Evolutionary conservation across 2,329 filamentous ascomycete species (phyloP), one percentile per base, ranked within the genome.

Genomic region (Lecanicillium sp.): DNA sequence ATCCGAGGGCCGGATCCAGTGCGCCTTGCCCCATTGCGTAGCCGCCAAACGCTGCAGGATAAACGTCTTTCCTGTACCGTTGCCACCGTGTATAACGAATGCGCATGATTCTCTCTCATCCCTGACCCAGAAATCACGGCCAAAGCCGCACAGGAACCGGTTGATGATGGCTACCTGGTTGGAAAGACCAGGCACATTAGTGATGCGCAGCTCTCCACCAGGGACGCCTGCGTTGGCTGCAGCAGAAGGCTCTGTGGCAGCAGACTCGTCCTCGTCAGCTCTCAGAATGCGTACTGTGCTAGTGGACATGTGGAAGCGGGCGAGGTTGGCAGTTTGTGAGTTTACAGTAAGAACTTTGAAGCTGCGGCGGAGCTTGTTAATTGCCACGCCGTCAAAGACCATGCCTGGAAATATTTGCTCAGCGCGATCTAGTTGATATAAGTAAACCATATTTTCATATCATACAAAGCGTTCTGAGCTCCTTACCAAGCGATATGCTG

Each of bases 51-150:
- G 73, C 13, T 81, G 59, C 2, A 95, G 64, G 1, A 95, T 66
- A 46, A 83, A 71, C 1, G 78, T 83, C 63, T 95, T 95, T 17
- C 90, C 90, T 0, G 85, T 94, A 9, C 90, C 89, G 45, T 78
- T 76, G 14, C 85, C 80, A 12, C 90, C 90, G 55, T 94, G 81
- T 4, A 95, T 67, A 17, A 92, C 70, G 27, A 92, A 71, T 0
- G 78, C 78, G 37, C 73, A 70, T 1, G 73, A 63, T 48, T 52
- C 58, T 20, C 52, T 48, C 46, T 62, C 51, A 40, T 51, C 42
- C 40, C 52, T 43, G 31, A 53, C 35, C 42, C 51, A 49, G 28
- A 57, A 58, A 2, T 51, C 51, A 1, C 57, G 53, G 33, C 67
- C 68, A 48, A 83, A 82, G 42, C 68, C 66, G 17, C 58, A 54